Base-by-base conservation (phyloP, 1,284 basidiomycete species). In the Schizophyllum amplum region DNA sequence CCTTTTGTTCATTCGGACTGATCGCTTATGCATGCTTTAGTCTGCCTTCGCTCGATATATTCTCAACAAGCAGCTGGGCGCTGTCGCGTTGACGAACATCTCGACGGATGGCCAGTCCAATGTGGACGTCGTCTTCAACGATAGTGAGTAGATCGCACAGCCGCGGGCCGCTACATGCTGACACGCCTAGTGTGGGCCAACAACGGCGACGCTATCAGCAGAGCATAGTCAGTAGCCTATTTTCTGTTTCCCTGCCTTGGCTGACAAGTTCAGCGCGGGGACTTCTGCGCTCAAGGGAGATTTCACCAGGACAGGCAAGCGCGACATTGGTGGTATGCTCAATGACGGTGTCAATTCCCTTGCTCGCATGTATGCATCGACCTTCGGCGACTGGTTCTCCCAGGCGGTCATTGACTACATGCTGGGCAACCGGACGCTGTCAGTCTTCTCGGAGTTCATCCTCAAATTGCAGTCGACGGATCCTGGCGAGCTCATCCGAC, bases 361-460 rank as follows among this genome's bases (percentile, higher is more conserved):
- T 24, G 88, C 92, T 47, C 83, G 92, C 75, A 83, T 92, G 85
- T 92, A 91, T 70, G 86, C 87, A 5, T 86, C 90, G 21, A 89
- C 90, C 2, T 92, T 95, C 65, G 87, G 88, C 58, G 96, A 98
- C 72, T 98, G 95, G 84, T 99, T 98, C 73, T 87, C 84, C 55
- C 96, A 99, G 75, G 91, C 94, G 1, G 90, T 94, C 53, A 93
- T 95, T 63, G 93, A 96, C 67, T 97, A 88, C 68, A 84, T 92
- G 77, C 84, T 94, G 53, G 94, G 94, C 24, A 86, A 94, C 69
- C 87, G 94, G 57, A 88, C 86, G 0, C 68, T 86, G 22, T 80
- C 87, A 27, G 92, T 95, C 4, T 97, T 97, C 72, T 88, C 91
- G 33, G 94, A 97, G 69, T 97, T 97, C 69, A 74, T 95, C 54